These are phyloP conservation scores for Trichoderma lentiforme DNA, from an alignment of 2,329 filamentous ascomycete species.

Conservation along the genomic window DNA sequence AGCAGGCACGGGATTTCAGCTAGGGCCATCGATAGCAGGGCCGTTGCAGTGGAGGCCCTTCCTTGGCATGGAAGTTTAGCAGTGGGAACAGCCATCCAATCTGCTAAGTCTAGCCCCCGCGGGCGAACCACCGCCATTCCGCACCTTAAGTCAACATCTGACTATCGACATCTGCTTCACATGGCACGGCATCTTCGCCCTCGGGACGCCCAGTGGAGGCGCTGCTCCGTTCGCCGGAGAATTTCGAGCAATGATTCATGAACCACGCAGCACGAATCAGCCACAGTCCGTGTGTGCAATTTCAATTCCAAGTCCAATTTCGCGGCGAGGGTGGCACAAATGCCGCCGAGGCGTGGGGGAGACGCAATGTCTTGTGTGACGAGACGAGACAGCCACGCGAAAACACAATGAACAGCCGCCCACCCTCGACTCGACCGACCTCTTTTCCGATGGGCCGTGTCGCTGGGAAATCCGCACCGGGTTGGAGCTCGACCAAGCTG, in stretches of 20 bases:
- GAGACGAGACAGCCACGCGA: conserved; percentile 13
- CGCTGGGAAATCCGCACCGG: not conserved
- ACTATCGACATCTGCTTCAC: not conserved
- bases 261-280: not conserved
- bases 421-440: not conserved
- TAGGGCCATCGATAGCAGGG: not conserved
- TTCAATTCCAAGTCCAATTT: not conserved
- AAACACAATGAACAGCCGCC: conserved; percentile 7
- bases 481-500: not conserved
- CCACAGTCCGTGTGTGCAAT: not conserved
- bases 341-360: conserved; percentile 6
- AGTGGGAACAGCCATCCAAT: not conserved
- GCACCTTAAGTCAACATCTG: not conserved
- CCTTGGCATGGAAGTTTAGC: not conserved
- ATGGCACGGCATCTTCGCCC: not conserved
- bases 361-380: not conserved
- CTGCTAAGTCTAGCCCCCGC: not conserved
- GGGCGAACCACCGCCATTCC: not conserved
- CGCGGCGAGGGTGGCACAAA: not conserved
- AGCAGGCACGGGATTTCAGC: not conserved
- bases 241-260: not conserved
- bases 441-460: conserved; percentile 3
- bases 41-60: not conserved
- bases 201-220: not conserved
- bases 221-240: not conserved